A percentile compares a stretch with the other conserved stretches of the same genome.
These are phyloP conservation scores for Olyra latifolia DNA, from an alignment of 176 grass and related monocot species.

Conservation along the genomic window DNA sequence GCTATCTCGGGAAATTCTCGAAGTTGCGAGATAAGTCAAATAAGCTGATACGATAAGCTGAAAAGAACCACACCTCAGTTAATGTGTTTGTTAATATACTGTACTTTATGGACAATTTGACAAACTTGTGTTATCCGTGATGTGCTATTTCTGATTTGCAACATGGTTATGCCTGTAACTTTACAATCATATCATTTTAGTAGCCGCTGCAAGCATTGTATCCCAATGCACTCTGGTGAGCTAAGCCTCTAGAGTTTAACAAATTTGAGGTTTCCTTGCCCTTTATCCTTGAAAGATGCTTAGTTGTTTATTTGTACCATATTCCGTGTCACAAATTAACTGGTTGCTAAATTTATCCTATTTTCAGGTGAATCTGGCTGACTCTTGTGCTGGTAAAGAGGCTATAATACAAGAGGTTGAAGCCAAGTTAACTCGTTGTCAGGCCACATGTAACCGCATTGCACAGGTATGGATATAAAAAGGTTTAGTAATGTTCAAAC, in stretches of 20 bases:
- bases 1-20: no score
- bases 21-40: no score
- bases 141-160: neutral
- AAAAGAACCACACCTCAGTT: no score
- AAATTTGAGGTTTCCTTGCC: neutral
- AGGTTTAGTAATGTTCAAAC: neutral
- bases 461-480: conserved; percentile 56
- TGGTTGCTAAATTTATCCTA: neutral
- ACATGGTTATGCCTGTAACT: neutral
- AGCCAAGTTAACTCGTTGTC: conserved; percentile 65
- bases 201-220: neutral
- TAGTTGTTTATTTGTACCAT: neutral
- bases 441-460: conserved; percentile 72
- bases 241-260: neutral
- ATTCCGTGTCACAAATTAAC: neutral
- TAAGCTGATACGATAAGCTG: no score
- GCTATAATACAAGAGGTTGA: conserved; percentile 69
- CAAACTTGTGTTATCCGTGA: neutral
- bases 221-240: neutral
- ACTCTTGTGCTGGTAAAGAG: conserved; percentile 66
- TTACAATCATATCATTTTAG: conserved; percentile 21
- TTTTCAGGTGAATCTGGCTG: conserved; percentile 72
- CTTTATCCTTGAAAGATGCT: neutral
- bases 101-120: neutral
- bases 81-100: neutral